A percentile compares a stretch with the other conserved stretches of the same genome.
phyloP scores from a whole-genome alignment of 2,329 filamentous ascomycete genomes.

The Hysterium pulicare region DNA sequence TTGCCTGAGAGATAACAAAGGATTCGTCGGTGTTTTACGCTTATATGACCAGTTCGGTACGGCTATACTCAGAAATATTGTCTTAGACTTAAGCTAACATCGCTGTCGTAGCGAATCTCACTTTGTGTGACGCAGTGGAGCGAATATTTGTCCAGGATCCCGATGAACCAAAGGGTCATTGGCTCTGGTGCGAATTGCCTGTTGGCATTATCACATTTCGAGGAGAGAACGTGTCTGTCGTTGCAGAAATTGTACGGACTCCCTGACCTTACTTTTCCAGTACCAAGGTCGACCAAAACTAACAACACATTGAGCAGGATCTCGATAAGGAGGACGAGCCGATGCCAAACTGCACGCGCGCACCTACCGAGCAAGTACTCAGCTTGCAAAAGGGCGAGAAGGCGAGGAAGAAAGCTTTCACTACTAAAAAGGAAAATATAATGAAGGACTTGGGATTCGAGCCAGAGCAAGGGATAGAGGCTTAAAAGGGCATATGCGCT shows the following conservation, averaged over 20 bases:
- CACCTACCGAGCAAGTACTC: constrained; percentile 70
- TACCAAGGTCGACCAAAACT: neutral
- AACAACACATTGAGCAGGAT: constrained; percentile 51
- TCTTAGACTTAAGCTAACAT: neutral
- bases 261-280: neutral
- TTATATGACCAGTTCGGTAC: constrained; percentile 98
- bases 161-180: constrained; percentile 65
- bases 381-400: constrained; percentile 71
- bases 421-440: constrained; percentile 45
- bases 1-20: constrained; percentile 86
- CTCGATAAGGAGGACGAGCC: constrained; percentile 92
- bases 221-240: constrained; percentile 92
- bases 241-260: constrained; percentile 74
- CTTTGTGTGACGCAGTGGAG: constrained; percentile 83
- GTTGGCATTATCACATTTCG: constrained; percentile 88
- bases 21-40: constrained; percentile 85
- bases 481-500: too few relatives aligned
- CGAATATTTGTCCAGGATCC: constrained; percentile 89
- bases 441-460: neutral
- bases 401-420: constrained; percentile 56
- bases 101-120: constrained; percentile 9
- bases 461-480: neutral
- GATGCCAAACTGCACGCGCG: constrained; percentile 65
- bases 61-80: constrained; percentile 3
- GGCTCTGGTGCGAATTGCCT: constrained; percentile 80